These are phyloP conservation scores for Thuja plicata DNA, from an alignment of 83 land plant genomes.

Conservation along the genomic window DNA sequence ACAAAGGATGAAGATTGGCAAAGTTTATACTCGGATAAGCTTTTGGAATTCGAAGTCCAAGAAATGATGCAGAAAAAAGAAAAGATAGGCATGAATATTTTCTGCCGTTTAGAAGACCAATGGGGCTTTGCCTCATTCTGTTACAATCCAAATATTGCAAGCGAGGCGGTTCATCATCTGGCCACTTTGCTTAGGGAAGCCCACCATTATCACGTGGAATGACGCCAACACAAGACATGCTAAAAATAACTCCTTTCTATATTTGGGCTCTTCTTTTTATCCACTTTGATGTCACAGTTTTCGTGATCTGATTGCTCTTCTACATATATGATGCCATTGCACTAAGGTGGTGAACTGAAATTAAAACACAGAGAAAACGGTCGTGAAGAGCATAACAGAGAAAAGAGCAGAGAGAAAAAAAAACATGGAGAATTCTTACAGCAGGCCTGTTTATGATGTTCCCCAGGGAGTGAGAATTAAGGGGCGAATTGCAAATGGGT, in stretches of 20 bases:
- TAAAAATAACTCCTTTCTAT: neutral
- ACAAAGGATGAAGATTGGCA: too few relatives aligned
- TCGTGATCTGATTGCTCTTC: neutral
- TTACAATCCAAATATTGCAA: neutral
- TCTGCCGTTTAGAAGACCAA: too few relatives aligned
- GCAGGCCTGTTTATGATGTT: constrained; percentile 22
- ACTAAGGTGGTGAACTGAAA: neutral
- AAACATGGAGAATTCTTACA: neutral
- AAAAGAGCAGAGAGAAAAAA: neutral
- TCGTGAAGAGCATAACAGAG: neutral
- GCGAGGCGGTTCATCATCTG: neutral
- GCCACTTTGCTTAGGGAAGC: neutral
- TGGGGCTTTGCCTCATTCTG: too few relatives aligned
- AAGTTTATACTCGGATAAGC: too few relatives aligned
- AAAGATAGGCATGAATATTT: too few relatives aligned
- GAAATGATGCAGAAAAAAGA: too few relatives aligned
- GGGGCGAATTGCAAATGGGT: constrained; percentile 55
- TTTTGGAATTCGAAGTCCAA: too few relatives aligned
- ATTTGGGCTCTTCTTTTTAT: neutral
- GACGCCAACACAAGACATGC: neutral
- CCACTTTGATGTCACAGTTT: neutral
- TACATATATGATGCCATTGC: neutral
- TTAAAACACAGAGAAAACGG: neutral
- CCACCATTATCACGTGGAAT: neutral
- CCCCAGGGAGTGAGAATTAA: constrained; percentile 86